Evolutionary conservation across 2,329 filamentous ascomycete genomes (phyloP).

Genomic region (Ceratocystis destructans): DNA sequence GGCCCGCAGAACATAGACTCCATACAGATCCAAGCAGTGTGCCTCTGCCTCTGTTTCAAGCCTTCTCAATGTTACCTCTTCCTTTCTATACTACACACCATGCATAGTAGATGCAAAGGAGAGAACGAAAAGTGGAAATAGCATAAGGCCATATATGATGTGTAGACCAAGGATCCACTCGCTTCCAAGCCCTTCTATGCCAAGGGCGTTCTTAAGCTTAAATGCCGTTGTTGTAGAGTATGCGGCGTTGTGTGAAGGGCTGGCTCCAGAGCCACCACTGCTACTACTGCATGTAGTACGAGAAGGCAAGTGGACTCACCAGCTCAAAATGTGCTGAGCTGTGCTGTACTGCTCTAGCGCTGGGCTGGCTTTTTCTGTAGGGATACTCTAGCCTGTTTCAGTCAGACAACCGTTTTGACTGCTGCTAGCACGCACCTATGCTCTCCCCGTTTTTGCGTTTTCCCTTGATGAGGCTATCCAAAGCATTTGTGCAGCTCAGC

Average conservation of each 20-base stretch:
- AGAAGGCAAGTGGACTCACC: not conserved
- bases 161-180: not conserved
- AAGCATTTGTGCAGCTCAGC: not conserved
- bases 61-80: not conserved
- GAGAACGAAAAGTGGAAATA: not conserved
- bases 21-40: not conserved
- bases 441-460: not conserved
- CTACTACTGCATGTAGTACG: not conserved
- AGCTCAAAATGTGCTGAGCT: not conserved
- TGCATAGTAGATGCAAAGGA: not conserved
- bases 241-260: not conserved
- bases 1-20: slow-evolving; percentile 2
- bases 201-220: slow-evolving; percentile 7
- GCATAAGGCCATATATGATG: too few species aligned
- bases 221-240: not conserved
- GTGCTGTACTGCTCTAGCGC: too few species aligned
- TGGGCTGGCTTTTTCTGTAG: not conserved
- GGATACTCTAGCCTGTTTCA: slow-evolving; percentile 2
- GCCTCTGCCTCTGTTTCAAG: not conserved
- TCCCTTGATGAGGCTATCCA: not conserved
- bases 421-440: not conserved
- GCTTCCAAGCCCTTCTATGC: slow-evolving; percentile 2
- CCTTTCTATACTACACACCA: not conserved
- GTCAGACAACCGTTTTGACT: not conserved
- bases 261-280: not conserved